Evolutionary conservation across 2,329 filamentous ascomycete species (phyloP).

Genomic region (Beauveria sp.): DNA sequence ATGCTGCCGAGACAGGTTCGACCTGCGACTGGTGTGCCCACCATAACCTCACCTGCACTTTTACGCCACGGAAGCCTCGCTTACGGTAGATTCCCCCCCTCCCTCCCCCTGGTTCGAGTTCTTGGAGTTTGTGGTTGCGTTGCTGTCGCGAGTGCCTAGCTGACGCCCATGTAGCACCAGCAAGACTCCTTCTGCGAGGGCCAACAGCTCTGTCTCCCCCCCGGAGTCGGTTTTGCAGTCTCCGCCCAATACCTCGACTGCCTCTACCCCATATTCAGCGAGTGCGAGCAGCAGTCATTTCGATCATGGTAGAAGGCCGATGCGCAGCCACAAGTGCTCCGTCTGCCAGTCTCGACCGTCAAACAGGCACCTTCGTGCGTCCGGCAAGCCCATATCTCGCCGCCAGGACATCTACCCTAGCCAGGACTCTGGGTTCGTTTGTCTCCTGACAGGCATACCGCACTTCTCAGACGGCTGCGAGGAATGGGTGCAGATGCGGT

Average conservation of each 20-base stretch:
- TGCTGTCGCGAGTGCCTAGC: neutral
- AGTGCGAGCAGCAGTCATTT: neutral
- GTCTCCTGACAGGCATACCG: slow-evolving; percentile 39
- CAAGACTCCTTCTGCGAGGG: neutral
- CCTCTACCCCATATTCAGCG: neutral
- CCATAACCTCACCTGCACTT: slow-evolving; percentile 39
- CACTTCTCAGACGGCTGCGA: slow-evolving; percentile 39
- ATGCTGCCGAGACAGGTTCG: slow-evolving; percentile 26
- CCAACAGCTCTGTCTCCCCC: neutral
- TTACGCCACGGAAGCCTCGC: slow-evolving; percentile 20
- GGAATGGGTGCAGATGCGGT: slow-evolving; percentile 39
- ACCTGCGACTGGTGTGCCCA: slow-evolving; percentile 44
- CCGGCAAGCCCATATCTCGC: slow-evolving; percentile 29
- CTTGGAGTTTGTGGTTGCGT: neutral
- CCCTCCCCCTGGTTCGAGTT: neutral
- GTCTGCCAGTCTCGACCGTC: slow-evolving; percentile 10
- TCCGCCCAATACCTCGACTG: neutral
- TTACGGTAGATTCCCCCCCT: neutral
- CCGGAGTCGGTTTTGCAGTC: neutral
- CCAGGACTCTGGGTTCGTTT: slow-evolving; percentile 37
- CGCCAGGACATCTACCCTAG: slow-evolving; percentile 31
- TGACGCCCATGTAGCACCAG: neutral
- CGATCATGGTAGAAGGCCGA: neutral
- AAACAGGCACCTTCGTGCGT: neutral
- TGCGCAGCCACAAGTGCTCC: slow-evolving; percentile 1